Base-by-base conservation (phyloP, 139 green algal genomes). In the Nannochloris sp. region DNA sequence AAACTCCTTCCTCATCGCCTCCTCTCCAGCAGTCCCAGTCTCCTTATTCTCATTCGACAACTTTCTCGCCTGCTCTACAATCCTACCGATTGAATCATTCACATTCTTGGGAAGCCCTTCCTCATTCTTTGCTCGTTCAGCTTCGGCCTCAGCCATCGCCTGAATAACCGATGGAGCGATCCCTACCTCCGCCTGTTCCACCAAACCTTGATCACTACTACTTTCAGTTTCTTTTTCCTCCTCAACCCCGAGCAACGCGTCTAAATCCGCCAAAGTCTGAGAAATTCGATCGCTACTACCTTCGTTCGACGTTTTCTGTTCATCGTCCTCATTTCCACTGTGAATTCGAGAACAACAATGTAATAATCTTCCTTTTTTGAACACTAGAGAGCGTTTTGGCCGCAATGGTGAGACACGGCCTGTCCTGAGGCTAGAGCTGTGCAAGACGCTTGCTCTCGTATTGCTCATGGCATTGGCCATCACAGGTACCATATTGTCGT, bases 171-270 rank as follows among this genome's bases (percentile, higher is more conserved):
- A 59, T n/a, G 77, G 62, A 20, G 66, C 66, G 13, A 84, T 60
- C 45, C 44, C 61, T 5, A 78, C 30, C 13, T 46, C 30, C 26
- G 26, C 63, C 31, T 8, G 33, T 25, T 5, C 13, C 28, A 12
- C 60, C 14, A 43, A 14, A 6, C 17, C 11, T 37, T 51, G 46
- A 67, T 70, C 61, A 68, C 26, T 25, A 14, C 8, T 44, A 67
- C 49, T 49, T 84, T 66, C 61, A 79, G 36, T 25, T 48, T 80
- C 69, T 4, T 55, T 46, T 23, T 88, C 82, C 12, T 83, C 73
- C 30, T 90, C 70, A 5, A 91, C 83, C 3, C 87, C 87, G 17
- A 94, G 73, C n/a, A 94, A 53, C 0, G 84, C 84, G 46, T 93
- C 84, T 37, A 94, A 62, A 17, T 79, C 80, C 5, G 75, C 64